A percentile compares a stretch with the other conserved stretches of the same genome.
phyloP scores from a whole-genome alignment of 257 asterid genomes.

The Scutellaria minor region DNA sequence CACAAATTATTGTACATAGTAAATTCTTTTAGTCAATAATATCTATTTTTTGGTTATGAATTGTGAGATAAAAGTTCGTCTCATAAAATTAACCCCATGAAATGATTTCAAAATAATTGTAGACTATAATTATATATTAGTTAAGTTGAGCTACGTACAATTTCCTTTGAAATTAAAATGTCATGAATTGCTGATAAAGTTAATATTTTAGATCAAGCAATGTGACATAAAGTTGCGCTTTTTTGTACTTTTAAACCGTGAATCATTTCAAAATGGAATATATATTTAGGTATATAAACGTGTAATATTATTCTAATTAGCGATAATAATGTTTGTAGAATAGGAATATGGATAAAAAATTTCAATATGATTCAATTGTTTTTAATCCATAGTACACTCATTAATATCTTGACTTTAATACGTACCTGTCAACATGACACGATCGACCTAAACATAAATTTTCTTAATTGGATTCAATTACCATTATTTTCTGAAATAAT shows the following conservation, averaged over 20 bases:
- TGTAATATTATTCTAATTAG: no score
- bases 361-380: conserved; percentile 7
- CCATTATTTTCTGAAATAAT: not conserved
- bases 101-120: no score
- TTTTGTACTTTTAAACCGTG: not conserved
- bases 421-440: not conserved
- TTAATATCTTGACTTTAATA: conserved; percentile 3
- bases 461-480: not conserved
- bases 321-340: not conserved
- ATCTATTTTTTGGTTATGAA: no score
- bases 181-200: no score
- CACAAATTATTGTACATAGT: no score
- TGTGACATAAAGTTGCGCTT: not conserved
- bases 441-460: not conserved
- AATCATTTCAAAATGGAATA: not conserved
- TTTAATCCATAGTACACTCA: conserved; percentile 14
- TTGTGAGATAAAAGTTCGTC: no score
- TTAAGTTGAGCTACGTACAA: no score
- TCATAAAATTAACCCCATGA: no score
- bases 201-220: no score
- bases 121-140: no score
- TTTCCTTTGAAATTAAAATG: no score
- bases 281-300: not conserved
- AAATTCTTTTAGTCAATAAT: no score
- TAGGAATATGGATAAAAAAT: not conserved